A percentile compares a stretch with the other conserved stretches of the same genome.
Conservation (phyloP, 106 monocot genomes). For the Platanthera zijinensis region DNA sequence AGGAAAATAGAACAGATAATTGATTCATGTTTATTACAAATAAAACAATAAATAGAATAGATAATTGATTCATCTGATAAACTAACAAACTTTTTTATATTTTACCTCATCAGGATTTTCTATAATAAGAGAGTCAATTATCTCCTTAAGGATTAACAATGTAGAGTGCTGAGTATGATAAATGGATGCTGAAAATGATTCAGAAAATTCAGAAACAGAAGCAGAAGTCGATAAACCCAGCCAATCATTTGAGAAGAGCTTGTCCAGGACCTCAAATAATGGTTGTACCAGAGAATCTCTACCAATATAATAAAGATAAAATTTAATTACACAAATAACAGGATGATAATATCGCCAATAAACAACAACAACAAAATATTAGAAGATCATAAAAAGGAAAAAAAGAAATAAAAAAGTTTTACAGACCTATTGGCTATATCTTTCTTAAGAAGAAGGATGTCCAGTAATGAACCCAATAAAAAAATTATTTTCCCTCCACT, state of each 20-base stretch:
- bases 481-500: conserved; percentile 21
- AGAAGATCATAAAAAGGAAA: not conserved
- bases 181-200: conserved; percentile 18
- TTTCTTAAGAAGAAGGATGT: conserved; percentile 69
- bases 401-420: not conserved
- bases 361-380: not conserved
- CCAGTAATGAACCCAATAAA: conserved; percentile 63
- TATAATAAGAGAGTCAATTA: conserved; percentile 29
- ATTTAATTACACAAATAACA: not conserved
- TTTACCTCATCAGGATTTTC: conserved; percentile 23
- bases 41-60: not conserved
- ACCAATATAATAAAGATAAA: conserved; percentile 6
- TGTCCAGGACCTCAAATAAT: conserved; percentile 52
- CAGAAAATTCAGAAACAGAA: conserved; percentile 17
- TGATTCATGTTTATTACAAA: not conserved
- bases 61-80: not conserved
- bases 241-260: conserved; percentile 54
- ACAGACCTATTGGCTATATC: conserved; percentile 61
- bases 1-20: not conserved
- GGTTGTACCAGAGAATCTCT: conserved; percentile 54
- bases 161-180: conserved; percentile 53
- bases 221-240: conserved; percentile 9
- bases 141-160: conserved; percentile 71
- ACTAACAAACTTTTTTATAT: not conserved
- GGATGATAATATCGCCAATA: not conserved